Evolutionary conservation across 805 yeast genomes (phyloP), one percentile per base, ranked within the genome.

Genomic region (Hanseniaspora lachancei): DNA sequence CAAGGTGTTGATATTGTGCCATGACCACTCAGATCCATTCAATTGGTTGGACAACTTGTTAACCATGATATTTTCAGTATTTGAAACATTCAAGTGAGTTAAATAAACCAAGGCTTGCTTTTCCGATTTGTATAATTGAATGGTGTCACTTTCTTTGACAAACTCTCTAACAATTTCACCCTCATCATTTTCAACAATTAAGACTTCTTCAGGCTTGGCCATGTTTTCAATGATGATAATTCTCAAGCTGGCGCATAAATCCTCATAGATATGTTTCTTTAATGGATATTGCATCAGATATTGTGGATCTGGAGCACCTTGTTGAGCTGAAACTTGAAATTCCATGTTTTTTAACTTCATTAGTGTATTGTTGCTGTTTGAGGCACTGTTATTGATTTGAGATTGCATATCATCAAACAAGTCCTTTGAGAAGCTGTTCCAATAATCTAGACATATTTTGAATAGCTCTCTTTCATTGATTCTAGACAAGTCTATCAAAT

Each of bases 161-260:
- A 91, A 89, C 66, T 91, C 97, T 66, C 99, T 81, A 47, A 93
- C 98, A 68, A 93, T 91, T 72, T 93, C 98, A 63, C 98, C 98
- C 72, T 93, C 99, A 70, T 93, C 99, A 68, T 91, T 91, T 70
- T 93, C 97, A 51, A 89, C 97, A 72, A 93, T 80, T 57, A 93
- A 76, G 55, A 93, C 98, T 72, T 93, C 99, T 70, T 93, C 98
- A 3, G 99, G 99, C 68, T 95, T 82, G 1, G 87, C 98, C 98
- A 93, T 93, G 64, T 86, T 86, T 70, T 89, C 97, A 64, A 93
- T 93, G 66, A 93, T 84, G n/a, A 95, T 95, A 58, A 84, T 74
- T 70, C 99, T 81, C 64, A 93, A 76, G 65, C 82, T 82, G 4
- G 96, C 82, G 62, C 93, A 77, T 44, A 93, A 74, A 27, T 78